phyloP scores from a whole-genome alignment of 2,329 filamentous ascomycete species.

The Esteya vermicola region DNA sequence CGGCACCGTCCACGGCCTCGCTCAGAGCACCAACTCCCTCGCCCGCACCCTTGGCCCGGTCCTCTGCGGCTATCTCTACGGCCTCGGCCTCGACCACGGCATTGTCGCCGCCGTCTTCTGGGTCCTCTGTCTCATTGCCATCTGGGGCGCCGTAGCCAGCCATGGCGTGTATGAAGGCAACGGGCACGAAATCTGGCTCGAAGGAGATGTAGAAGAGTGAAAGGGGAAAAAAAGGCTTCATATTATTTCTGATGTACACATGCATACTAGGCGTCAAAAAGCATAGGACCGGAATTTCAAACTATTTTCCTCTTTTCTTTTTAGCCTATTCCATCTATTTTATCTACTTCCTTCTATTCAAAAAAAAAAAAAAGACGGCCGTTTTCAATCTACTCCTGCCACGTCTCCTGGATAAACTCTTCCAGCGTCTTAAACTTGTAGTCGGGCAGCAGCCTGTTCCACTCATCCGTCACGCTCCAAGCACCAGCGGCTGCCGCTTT shows the following conservation, averaged over 20 bases:
- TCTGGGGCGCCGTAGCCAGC: conserved; percentile 34
- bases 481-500: conserved; percentile 24
- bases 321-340: too few species aligned
- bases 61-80: conserved; percentile 46
- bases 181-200: conserved; percentile 50
- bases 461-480: conserved; percentile 27
- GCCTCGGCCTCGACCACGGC: conserved; percentile 39
- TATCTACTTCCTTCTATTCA: too few species aligned
- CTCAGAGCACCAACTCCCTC: conserved; percentile 43
- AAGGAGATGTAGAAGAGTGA: conserved; percentile 40
- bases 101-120: conserved; percentile 46
- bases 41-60: conserved; percentile 47
- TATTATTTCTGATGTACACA: too few species aligned
- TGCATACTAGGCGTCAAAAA: too few species aligned
- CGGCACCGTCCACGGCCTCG: conserved; percentile 41
- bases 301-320: too few species aligned
- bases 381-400: too few species aligned
- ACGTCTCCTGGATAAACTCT: conserved; percentile 21
- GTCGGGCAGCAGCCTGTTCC: conserved; percentile 28
- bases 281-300: too few species aligned
- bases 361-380: too few species aligned
- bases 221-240: conserved; percentile 3
- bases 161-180: conserved; percentile 41
- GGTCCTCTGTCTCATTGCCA: conserved; percentile 34
- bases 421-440: conserved; percentile 25